Evolutionary conservation across 805 yeast species (phyloP), one percentile per base, ranked within the genome.

Genomic region (Helenozyma baotianmanensis): DNA sequence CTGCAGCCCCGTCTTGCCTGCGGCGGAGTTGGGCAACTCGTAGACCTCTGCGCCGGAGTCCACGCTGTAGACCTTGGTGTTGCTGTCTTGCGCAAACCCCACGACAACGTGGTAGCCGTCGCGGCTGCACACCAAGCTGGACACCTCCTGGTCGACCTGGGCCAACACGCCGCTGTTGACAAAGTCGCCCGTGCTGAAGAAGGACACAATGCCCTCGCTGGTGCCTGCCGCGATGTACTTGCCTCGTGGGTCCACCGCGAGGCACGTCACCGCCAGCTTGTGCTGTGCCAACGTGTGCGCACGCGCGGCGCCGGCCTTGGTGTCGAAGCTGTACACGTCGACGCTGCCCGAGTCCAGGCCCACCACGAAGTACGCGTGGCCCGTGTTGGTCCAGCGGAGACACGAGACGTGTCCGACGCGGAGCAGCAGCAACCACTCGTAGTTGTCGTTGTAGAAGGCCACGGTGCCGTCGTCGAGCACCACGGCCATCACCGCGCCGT

Each of bases 221-320:
- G 80, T 62, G 0, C 83, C 86, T 2, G 68, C 69, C 2, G 71
- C 68, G 9, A 80, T 36, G 42, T 53, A 70, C 14, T 56, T 44
- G 0, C 81, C 86, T 30, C 63, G 48, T 3, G 80, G 79, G 44
- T 76, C 82, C 32, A 76, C 53, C 12, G 57, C 56, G 10, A 76
- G 36, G 19, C 70, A 47, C 3, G 73, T 66, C 3, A 74, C 66
- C 21, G 41, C 38, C n/a, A 66, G 43, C 25, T 52, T 40, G 19
- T 51, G 40, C 6, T 14, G 13, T 14, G 23, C 17, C 12, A 25
- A 17, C 4, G 31, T 15, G 6, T 9, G 26, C 21, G 22, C 14
- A 8, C 5, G 19, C 19, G 8, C 7, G 7, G 19, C 19, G 19
- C 7, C 8, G 19, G 7, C 19, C 19, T 17, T 17, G n/a, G 41